Evolutionary conservation across 2,329 filamentous ascomycete species (phyloP).

Genomic region (Alternaria arborescens): DNA sequence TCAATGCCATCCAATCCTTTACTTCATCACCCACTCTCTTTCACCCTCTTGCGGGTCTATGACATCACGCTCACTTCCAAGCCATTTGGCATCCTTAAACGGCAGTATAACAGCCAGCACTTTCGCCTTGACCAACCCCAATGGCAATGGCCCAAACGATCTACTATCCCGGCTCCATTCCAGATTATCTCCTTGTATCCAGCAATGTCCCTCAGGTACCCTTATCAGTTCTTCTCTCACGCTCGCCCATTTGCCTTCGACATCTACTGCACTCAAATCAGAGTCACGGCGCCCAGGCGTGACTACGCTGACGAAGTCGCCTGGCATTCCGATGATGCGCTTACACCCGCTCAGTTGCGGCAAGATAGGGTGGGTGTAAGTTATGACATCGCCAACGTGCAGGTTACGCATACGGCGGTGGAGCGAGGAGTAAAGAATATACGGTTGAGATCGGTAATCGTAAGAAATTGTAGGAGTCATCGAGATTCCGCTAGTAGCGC

Average conservation of each 20-base stretch:
- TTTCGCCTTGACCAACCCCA: constrained; percentile 86
- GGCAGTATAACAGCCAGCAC: constrained; percentile 62
- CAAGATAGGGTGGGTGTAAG: constrained; percentile 75
- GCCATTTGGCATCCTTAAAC: constrained; percentile 35
- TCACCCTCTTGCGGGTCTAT: constrained; percentile 18
- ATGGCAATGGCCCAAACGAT: constrained; percentile 82
- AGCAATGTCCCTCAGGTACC: constrained; percentile 92
- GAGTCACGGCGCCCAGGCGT: constrained; percentile 60
- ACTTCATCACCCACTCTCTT: constrained; percentile 21
- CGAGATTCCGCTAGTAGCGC: constrained; percentile 73
- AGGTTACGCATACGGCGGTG: constrained; percentile 66
- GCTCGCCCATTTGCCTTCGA: constrained; percentile 37
- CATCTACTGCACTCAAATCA: constrained; percentile 32
- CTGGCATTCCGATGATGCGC: constrained; percentile 67
- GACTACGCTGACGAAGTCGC: constrained; percentile 76
- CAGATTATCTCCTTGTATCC: constrained; percentile 88
- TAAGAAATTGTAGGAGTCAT: constrained; percentile 84
- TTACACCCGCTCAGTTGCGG: constrained; percentile 73
- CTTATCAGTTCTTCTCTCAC: constrained; percentile 66
- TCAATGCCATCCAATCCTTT: background rate
- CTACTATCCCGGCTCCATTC: constrained; percentile 85
- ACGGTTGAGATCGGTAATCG: constrained; percentile 22
- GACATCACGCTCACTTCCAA: constrained; percentile 29
- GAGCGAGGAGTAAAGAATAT: constrained; percentile 37
- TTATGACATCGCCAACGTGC: constrained; percentile 83